Evolutionary conservation across 1,284 basidiomycete species (phyloP), one percentile per base, ranked within the genome.

Genomic region (Sporisorium reilianum): DNA sequence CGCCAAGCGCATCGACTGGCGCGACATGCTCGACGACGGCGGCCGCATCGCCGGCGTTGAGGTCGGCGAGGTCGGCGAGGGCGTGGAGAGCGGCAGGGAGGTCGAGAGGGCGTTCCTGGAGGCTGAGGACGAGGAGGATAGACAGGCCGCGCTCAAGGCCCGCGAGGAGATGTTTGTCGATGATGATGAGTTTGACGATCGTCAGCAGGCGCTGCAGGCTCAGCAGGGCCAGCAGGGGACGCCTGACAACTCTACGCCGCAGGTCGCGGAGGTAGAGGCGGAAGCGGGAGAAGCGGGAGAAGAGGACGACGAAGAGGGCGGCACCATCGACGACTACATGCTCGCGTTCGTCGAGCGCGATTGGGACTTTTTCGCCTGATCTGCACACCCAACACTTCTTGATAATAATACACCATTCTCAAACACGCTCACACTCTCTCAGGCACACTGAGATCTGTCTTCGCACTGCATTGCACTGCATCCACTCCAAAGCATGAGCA

Each of bases 41-140:
- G 81, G 78, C 2, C 68, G 36, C 22, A 63, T 84, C 20, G 84
- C 66, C 7, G 82, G 74, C n/a, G 80, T 83, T 8, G 67, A 72
- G 4, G 78, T 81, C 1, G 44, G 12, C 14, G 70, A 62, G 12
- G 60, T 61, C 4, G 88, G 70, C 78, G 22, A 81, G 77, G 64
- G 64, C 14, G 78, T 77, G 0, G 77, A 72, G 50, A 82, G 81
- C 26, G 78, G 68, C 0, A 82, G 83, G n/a, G 87, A 89, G 44
- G 86, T 92, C 48, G 90, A 90, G 18, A 86, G 85, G 25, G 91
- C 90, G 0, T 87, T 97, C n/a, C 92, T 90, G 5, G 91, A 93
- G 61, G 93, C 92, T 53, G 95, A 97, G 78, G 95, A 97, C 80
- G 90, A 88, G 22, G 93, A 94, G 83, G 95, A 96, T 84, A 91